Evolutionary conservation across 2,329 filamentous ascomycete species (phyloP), one percentile per base, ranked within the genome.

Genomic region (Nothopassalora personata): DNA sequence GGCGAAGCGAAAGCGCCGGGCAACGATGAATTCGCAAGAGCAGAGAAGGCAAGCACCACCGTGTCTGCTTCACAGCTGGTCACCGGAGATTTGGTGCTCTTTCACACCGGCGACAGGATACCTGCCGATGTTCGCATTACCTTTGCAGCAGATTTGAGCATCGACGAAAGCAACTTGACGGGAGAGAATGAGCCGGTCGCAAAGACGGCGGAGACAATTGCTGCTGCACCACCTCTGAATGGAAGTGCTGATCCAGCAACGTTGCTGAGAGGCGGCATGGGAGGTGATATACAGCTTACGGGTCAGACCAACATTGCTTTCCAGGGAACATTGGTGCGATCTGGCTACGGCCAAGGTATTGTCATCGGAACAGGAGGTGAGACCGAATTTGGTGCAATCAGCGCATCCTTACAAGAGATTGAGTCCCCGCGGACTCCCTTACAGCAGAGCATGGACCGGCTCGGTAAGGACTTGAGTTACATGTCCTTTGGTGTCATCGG

Each of bases 331-430:
- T 76, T 99, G 64, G 91, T 99, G 34, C 90, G 93, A 65, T 97
- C 93, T 36, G 94, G 94, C 10, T 88, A 99, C 70, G 94, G 94
- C 0, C 92, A 96, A 73, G 94, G 94, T 47, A 87, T 99, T 65
- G 94, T 99, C n/a, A 95, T 97, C 72, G 91, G 92, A 8, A 99
- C 94, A 6, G 95, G 95, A 57, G 89, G 89, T 33, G 86, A 90
- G 60, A 99, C 95, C 0, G 91, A 97, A 69, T 97, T 99, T 74
- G 94, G 94, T 46, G 93, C 91, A 53, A 99, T 99, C 67, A 96
- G 93, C 19, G 89, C 92, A 15, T 97, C 92, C 55, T 83, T 99
- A 28, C 91, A 93, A 52, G 90, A 94, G 62, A 99, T 96, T 30
- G 94, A 97, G 74, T 96, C 91, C 69, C 94, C 94, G 0, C 84